Evolutionary conservation across 2,329 filamentous ascomycete species (phyloP).

Genomic region (Immersiporthe knoxdaviesiana): DNA sequence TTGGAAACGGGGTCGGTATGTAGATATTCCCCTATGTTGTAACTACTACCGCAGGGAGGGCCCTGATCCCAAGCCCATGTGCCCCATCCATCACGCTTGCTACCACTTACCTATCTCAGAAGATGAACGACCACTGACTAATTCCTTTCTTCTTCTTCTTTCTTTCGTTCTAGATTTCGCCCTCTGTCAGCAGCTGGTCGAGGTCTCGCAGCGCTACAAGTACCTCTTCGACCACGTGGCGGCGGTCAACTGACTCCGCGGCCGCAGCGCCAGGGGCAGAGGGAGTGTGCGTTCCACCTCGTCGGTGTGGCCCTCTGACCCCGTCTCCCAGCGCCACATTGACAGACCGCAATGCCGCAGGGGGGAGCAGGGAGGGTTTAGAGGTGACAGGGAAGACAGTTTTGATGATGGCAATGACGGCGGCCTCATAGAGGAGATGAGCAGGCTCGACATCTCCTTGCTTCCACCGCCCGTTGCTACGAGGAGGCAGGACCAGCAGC

Average conservation of each 20-base stretch:
- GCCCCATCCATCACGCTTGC: too few species aligned
- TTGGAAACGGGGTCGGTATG: constrained; percentile 71
- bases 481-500: not conserved
- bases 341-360: not conserved
- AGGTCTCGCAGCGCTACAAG: constrained; percentile 80
- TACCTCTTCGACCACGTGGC: constrained; percentile 71
- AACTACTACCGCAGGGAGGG: not conserved
- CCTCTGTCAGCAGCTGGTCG: constrained; percentile 77
- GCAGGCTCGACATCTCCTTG: constrained; percentile 19
- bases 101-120: not conserved
- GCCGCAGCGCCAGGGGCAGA: constrained; percentile 10
- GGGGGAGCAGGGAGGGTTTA: not conserved
- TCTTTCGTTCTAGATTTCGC: constrained; percentile 65
- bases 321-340: constrained; percentile 18
- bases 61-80: too few species aligned
- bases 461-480: not conserved
- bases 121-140: not conserved
- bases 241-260: constrained; percentile 29
- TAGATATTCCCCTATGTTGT: constrained; percentile 32
- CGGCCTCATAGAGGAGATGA: constrained; percentile 14
- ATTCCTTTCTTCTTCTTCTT: not conserved
- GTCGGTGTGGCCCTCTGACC: constrained; percentile 22
- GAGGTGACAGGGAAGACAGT: too few species aligned
- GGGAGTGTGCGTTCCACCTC: constrained; percentile 18
- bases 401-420: not conserved